phyloP scores from a whole-genome alignment of 805 yeast species.

The Monosporozyma yasuniensis region DNA sequence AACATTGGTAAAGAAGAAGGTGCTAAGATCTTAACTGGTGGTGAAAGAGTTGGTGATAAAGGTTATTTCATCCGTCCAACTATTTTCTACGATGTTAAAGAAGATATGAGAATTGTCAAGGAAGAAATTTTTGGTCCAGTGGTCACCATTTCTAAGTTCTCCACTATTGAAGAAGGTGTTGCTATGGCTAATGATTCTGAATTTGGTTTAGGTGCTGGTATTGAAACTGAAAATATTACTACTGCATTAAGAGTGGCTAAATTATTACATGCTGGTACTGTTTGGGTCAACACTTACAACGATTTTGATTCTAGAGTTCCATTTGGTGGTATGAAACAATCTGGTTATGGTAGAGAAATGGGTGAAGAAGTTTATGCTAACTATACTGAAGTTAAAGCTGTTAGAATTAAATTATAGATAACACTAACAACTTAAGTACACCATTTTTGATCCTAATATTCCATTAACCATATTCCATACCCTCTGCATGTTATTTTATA shows the following conservation, averaged over 20 bases:
- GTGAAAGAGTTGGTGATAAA: conserved; percentile 52
- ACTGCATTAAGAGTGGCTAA: conserved; percentile 56
- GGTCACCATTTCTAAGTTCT: conserved; percentile 60
- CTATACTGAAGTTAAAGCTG: conserved; percentile 69
- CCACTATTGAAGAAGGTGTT: conserved; percentile 58
- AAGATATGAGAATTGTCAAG: conserved; percentile 51
- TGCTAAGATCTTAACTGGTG: conserved; percentile 63
- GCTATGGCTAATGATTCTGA: conserved; percentile 59
- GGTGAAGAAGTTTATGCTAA: conserved; percentile 69
- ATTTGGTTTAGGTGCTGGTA: conserved; percentile 76
- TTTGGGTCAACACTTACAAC: conserved; percentile 75
- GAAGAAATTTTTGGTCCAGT: conserved; percentile 82
- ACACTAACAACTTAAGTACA: too few species aligned
- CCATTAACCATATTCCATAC: background rate
- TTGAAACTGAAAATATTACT: conserved; percentile 55
- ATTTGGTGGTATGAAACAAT: conserved; percentile 73
- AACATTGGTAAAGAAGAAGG: conserved; percentile 59
- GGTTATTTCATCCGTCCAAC: conserved; percentile 73
- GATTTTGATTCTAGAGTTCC: conserved; percentile 70
- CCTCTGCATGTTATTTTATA: background rate
- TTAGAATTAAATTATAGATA: conserved; percentile 43
- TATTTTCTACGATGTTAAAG: conserved; percentile 57
- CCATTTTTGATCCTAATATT: background rate
- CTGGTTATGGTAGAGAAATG: conserved; percentile 84
- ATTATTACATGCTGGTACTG: conserved; percentile 63